Evolutionary conservation across 106 monocot genomes (phyloP).

Genomic region (Hemerocallis citrina): DNA sequence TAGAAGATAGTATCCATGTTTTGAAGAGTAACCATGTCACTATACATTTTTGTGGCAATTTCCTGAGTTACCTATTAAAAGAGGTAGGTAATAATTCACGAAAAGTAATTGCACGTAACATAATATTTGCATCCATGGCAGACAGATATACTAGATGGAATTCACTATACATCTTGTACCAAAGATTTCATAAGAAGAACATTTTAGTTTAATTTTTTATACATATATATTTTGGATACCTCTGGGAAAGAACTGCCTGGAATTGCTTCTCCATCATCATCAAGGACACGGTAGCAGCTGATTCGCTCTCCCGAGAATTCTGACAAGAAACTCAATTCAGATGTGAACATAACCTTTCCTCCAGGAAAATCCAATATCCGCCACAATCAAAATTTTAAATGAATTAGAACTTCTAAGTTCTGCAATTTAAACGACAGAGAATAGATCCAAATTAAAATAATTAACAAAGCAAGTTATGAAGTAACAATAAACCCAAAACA

Average conservation of each 20-base stretch:
- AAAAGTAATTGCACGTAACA: background rate
- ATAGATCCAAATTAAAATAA: background rate
- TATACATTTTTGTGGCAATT: constrained; percentile 73
- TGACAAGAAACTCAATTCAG: constrained; percentile 63
- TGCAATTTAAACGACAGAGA: background rate
- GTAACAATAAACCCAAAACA: background rate
- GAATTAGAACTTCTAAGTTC: background rate
- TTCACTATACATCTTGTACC: background rate
- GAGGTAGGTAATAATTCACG: background rate
- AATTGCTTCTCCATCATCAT: constrained; percentile 59
- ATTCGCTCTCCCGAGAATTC: constrained; percentile 54
- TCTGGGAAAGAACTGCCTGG: constrained; percentile 65
- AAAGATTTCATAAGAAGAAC: background rate
- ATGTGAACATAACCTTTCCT: constrained; percentile 58
- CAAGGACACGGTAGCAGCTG: constrained; percentile 83
- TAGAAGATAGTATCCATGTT: constrained; percentile 89
- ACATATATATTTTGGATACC: constrained; percentile 12
- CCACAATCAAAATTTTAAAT: background rate
- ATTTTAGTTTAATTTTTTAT: background rate
- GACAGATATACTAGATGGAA: background rate
- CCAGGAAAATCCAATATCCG: constrained; percentile 88
- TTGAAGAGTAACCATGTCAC: constrained; percentile 73
- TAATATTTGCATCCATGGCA: background rate
- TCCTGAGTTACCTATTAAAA: constrained; percentile 62
- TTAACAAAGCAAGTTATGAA: background rate